Evolutionary conservation across 108 stramenopile species (phyloP), one percentile per base, ranked within the genome.

Genomic region (Nannochloropsis salina): DNA sequence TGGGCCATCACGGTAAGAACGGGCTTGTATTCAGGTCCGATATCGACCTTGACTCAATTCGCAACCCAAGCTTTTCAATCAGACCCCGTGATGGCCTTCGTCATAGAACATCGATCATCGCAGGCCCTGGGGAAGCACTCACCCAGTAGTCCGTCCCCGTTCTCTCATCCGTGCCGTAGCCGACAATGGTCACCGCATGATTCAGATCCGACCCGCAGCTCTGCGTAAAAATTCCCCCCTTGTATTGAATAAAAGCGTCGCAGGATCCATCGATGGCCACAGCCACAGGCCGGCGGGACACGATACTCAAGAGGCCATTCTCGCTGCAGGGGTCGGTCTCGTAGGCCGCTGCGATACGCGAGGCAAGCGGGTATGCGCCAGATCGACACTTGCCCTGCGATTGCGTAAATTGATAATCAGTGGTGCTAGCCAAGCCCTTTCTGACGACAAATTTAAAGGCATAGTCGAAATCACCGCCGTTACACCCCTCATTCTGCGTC

Each of bases 171-270:
- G 61, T 74, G 4, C 82, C 82, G 21, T 82, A 82, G 20, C 82
- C 82, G 20, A 82, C 82, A 9, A 82, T 82, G 20, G 44, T 43
- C 42, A 82, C 44, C 44, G 82, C 82, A 82, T 82, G 82, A 45
- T 82, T 82, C 82, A 82, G 8, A 43, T 82, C 44, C 18, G 82
- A n/a, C 44, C 82, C 42, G 21, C 82, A 82, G 21, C 21, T 45
- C 44, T 43, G 8, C 44, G 82, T 82, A 21, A 5, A 82, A 2
- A 82, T 45, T 4, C 82, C 82, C 9, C 82, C 82, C 44, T 21
- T 15, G 21, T 82, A 82, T 20, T 82, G 44, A 4, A 82, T 21
- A 5, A 82, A 82, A n/a, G 44, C 44, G 20, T 44, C 44, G 21
- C 44, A 43, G 21, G 82, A 44, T 9, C 82, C 82, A 82, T 45